Evolutionary conservation across 805 yeast species (phyloP), one percentile per base, ranked within the genome.

Genomic region (Yueomyces sinensis): DNA sequence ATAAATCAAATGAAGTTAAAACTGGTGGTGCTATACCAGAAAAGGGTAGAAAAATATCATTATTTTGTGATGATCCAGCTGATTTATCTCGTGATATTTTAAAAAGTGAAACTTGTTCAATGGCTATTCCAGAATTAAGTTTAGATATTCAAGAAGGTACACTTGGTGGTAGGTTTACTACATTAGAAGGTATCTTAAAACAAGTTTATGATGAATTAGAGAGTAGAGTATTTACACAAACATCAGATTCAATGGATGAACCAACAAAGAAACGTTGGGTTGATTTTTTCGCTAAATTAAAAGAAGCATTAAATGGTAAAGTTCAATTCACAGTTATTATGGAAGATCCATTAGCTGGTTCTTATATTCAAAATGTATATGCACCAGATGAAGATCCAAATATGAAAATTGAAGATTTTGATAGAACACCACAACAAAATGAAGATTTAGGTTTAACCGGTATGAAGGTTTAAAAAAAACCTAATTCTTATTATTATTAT

Each of bases 361-460:
- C 95, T 1, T 91, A 91, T 52, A 81, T 91, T 42, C 99, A 91
- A 61, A 91, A 91, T 54, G 91, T 89, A n/a, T 91, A 87, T 53
- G 99, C 99, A 25, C 99, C 99, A 19, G 99, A 91, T 61, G 72
- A 73, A 29, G 99, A 91, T 61, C 99, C 99, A 44, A 83, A 89
- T 55, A 91, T 91, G 97, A 67, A 57, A 29, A 72, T 82, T 40
- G 95, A 81, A 60, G 95, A 91, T 38, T 83, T 74, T 46, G 94
- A 84, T 45, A 81, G 99, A 66, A 77, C 94, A 2, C 63, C 66
- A 29, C 80, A 83, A 50, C 93, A 87, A 59, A 86, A 91, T 54
- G 98, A 91, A 52, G 89, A 80, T 30, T 69, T 91, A 43, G 99
- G 99, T 17, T 65, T 91, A 52, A 66, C 58, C 32, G 65, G 62